A percentile compares a stretch with the other conserved stretches of the same genome.
phyloP scores from a whole-genome alignment of 2,329 filamentous ascomycete genomes.

The Alternaria sp. region DNA sequence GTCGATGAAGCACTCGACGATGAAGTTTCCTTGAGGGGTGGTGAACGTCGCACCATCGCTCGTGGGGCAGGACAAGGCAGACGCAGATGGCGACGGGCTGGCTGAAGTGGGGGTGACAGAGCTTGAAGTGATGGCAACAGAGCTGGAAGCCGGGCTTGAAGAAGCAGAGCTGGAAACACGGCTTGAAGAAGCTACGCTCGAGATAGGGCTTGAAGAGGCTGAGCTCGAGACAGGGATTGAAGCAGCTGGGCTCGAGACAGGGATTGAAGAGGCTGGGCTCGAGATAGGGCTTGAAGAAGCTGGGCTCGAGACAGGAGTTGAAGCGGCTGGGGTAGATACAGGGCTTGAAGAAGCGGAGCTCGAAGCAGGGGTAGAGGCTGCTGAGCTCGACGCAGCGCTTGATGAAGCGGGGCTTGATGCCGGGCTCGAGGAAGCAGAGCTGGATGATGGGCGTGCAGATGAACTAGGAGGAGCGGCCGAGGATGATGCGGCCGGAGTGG shows the following conservation, averaged over 20 bases:
- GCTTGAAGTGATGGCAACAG: background rate
- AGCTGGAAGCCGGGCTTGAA: background rate
- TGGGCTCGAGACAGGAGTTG: background rate
- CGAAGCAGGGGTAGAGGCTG: background rate
- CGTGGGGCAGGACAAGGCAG: slow-evolving; percentile 10
- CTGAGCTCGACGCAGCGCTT: background rate
- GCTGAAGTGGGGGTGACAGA: background rate
- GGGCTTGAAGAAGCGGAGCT: background rate
- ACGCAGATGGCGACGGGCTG: background rate
- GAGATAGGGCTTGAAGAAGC: background rate
- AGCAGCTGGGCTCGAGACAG: background rate
- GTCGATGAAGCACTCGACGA: slow-evolving; percentile 19
- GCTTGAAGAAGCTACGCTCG: background rate
- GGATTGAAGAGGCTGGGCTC: background rate
- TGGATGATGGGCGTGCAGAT: background rate
- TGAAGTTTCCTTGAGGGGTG: slow-evolving; percentile 11
- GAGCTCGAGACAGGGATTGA: background rate
- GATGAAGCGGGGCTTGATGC: background rate
- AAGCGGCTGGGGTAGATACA: background rate
- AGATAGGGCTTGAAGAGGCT: background rate
- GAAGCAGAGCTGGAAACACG: background rate
- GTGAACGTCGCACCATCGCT: slow-evolving; percentile 9
- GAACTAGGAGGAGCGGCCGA: background rate
- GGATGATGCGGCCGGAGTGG: background rate
- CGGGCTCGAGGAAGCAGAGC: background rate